Conservation (phyloP, 2,329 filamentous ascomycete genomes). For the Aspergillus amoenus region DNA sequence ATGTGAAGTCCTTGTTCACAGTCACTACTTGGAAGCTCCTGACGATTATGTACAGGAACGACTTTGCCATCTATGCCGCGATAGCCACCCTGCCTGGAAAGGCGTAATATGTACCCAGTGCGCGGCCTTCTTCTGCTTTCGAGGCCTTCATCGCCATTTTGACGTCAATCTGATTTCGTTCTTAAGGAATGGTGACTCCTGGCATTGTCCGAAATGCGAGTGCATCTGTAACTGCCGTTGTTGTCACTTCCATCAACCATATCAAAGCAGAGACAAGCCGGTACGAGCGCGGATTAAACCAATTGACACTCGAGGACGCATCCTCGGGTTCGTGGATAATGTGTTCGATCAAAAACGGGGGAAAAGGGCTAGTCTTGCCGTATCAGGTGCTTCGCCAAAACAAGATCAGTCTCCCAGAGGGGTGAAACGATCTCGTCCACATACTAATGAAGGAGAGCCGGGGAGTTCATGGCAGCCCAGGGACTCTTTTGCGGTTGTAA, state of each 20-base stretch:
- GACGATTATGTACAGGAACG: slow-evolving; percentile 22
- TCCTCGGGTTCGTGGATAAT: slow-evolving; percentile 38
- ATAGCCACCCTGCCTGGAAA: slow-evolving; percentile 37
- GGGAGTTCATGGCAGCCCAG: not conserved
- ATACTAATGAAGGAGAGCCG: not conserved
- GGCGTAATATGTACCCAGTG: slow-evolving; percentile 33
- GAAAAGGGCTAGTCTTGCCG: slow-evolving; percentile 12
- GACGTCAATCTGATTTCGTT: slow-evolving; percentile 33
- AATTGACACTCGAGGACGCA: slow-evolving; percentile 32
- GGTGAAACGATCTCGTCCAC: slow-evolving; percentile 11
- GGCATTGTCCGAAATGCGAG: slow-evolving; percentile 36
- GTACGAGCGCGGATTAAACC: slow-evolving; percentile 33
- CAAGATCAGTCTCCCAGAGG: not conserved
- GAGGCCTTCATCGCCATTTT: slow-evolving; percentile 38
- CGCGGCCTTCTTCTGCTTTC: slow-evolving; percentile 37
- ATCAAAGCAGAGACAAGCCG: slow-evolving; percentile 35
- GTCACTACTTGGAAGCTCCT: slow-evolving; percentile 7
- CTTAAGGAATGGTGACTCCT: slow-evolving; percentile 28
- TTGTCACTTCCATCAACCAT: slow-evolving; percentile 35
- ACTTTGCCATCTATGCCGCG: slow-evolving; percentile 38
- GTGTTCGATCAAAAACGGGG: slow-evolving; percentile 39
- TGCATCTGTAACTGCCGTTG: slow-evolving; percentile 37
- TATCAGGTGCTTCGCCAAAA: slow-evolving; percentile 7
- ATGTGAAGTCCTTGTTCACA: slow-evolving; percentile 13
- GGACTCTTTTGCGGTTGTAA: not conserved